These are phyloP conservation scores for Malassezia nana DNA, from an alignment of 1,284 basidiomycete genomes.

Conservation along the genomic window DNA sequence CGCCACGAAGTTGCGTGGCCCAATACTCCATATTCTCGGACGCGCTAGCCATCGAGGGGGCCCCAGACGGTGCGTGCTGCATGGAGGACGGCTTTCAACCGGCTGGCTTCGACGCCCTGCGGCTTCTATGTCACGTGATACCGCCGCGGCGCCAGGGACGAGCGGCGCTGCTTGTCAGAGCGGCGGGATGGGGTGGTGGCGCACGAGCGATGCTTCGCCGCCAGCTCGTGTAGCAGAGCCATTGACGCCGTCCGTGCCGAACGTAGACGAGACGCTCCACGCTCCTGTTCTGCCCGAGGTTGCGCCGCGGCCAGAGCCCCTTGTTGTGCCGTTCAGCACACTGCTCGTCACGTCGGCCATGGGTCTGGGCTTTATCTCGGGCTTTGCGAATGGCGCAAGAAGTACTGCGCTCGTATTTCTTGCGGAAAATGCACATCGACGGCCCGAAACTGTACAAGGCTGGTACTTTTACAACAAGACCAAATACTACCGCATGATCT, in stretches of 20 bases:
- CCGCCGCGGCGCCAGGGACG: not conserved
- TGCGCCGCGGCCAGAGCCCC: not conserved
- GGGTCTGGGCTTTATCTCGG: slow-evolving; percentile 33
- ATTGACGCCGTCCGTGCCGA: not conserved
- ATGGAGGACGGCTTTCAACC: not conserved
- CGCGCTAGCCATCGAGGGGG: not conserved
- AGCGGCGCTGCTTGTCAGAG: not conserved
- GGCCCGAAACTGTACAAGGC: slow-evolving; percentile 44
- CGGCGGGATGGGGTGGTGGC: not conserved
- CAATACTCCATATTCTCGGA: slow-evolving; percentile 33
- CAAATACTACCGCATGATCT: slow-evolving; percentile 43
- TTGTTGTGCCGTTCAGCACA: slow-evolving; percentile 12
- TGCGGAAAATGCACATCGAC: slow-evolving; percentile 45
- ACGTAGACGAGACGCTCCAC: not conserved
- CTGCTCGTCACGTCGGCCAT: slow-evolving; percentile 22
- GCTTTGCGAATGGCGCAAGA: slow-evolving; percentile 26
- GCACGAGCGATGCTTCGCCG: not conserved
- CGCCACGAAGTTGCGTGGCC: slow-evolving; percentile 50
- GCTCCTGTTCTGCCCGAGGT: not conserved
- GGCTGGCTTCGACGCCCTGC: not conserved
- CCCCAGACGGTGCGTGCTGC: not conserved
- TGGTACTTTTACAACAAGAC: slow-evolving; percentile 49
- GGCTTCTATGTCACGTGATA: not conserved
- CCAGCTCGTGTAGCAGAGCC: not conserved
- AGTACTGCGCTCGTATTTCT: slow-evolving; percentile 37